phyloP scores from a whole-genome alignment of 805 yeast genomes.

The Lipomyces oligophaga region DNA sequence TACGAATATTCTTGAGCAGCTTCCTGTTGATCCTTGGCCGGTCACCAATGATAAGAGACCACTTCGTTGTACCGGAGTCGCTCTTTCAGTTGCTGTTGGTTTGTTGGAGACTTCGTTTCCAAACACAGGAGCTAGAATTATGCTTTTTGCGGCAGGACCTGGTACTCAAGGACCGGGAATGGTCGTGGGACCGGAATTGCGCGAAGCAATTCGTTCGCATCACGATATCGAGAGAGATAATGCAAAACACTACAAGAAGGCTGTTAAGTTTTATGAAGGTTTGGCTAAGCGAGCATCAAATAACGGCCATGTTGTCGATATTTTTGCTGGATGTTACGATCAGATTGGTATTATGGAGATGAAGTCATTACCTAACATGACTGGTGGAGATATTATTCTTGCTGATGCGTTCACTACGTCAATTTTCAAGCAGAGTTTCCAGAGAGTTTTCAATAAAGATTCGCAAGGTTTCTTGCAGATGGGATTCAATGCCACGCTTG shows the following conservation, averaged over 20 bases:
- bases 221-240: conserved; percentile 89
- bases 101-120: conserved; percentile 78
- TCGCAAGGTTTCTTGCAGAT: conserved; percentile 78
- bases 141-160: conserved; percentile 91
- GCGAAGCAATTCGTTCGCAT: conserved; percentile 96
- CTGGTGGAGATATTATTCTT: conserved; percentile 86
- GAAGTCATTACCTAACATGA: conserved; percentile 76
- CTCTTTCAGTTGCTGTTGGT: conserved; percentile 77
- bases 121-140: conserved; percentile 82
- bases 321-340: conserved; percentile 93
- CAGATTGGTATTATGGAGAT: conserved; percentile 93
- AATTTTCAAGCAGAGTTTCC: conserved; percentile 86
- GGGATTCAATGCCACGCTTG: conserved; percentile 87
- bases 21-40: conserved; percentile 84
- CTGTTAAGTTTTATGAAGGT: conserved; percentile 73
- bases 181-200: conserved; percentile 84
- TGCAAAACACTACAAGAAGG: conserved; percentile 83
- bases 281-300: conserved; percentile 67
- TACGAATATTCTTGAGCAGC: conserved; percentile 70
- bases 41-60: conserved; percentile 75
- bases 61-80: conserved; percentile 88
- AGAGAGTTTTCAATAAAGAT: conserved; percentile 82
- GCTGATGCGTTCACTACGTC: conserved; percentile 94
- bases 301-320: conserved; percentile 77
- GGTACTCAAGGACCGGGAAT: conserved; percentile 93